These are phyloP conservation scores for Austroboletus novae-zelandiae DNA, from an alignment of 1,284 basidiomycete species.

Conservation along the genomic window DNA sequence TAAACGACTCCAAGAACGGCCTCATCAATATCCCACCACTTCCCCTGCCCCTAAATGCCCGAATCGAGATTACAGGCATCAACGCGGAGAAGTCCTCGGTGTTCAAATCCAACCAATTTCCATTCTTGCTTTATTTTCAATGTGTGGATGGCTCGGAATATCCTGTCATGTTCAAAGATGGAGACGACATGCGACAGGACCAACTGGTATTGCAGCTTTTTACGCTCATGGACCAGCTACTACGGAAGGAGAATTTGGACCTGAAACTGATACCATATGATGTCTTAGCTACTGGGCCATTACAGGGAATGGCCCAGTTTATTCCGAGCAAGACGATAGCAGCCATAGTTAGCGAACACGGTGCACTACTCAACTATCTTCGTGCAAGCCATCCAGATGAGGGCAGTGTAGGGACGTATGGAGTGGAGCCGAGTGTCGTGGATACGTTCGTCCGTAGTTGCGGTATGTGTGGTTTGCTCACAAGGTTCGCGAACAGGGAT, in stretches of 20 bases:
- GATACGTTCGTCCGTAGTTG: conserved; percentile 98
- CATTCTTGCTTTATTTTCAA: conserved; percentile 88
- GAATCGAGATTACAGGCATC: conserved; percentile 80
- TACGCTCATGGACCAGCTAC: conserved; percentile 93
- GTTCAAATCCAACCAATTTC: conserved; percentile 97
- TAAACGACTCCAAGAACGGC: conserved; percentile 84
- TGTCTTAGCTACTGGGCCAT: conserved; percentile 89
- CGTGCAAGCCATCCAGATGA: conserved; percentile 86
- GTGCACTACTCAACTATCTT: conserved; percentile 89
- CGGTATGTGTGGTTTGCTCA: conserved; percentile 62
- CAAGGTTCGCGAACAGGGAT: conserved; percentile 1
- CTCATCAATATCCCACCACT: conserved; percentile 75
- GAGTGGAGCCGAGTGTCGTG: conserved; percentile 88
- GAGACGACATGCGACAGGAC: conserved; percentile 97
- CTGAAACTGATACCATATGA: conserved; percentile 91
- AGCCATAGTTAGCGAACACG: conserved; percentile 88
- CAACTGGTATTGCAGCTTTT: conserved; percentile 97
- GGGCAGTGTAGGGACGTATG: conserved; percentile 88
- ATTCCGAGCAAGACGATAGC: conserved; percentile 95
- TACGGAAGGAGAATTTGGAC: conserved; percentile 95
- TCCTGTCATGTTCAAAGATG: conserved; percentile 97
- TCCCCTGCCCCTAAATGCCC: conserved; percentile 88
- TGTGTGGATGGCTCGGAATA: conserved; percentile 77
- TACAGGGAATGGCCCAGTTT: conserved; percentile 96
- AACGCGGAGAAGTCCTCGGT: conserved; percentile 90